phyloP scores from a whole-genome alignment of 495 filamentous ascomycete species.

The Cenococcum geophilum region DNA sequence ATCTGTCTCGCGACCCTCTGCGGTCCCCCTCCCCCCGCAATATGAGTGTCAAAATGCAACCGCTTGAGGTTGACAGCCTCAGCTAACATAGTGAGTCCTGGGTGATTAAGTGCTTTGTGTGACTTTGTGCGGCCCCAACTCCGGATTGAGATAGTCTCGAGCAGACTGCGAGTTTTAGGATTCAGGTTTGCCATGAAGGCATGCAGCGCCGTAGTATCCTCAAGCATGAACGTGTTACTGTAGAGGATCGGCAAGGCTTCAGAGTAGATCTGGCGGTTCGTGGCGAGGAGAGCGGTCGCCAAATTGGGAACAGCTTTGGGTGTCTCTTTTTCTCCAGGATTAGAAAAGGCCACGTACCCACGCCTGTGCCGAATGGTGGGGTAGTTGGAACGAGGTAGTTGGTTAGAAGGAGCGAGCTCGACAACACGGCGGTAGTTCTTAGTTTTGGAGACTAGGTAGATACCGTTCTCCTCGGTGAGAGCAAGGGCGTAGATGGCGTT shows the following conservation, averaged over 20 bases:
- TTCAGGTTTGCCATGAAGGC: conserved; percentile 31
- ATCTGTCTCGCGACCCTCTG: conserved; percentile 27
- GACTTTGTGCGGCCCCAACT: conserved; percentile 19
- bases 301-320: too few relatives aligned
- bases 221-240: conserved; percentile 27
- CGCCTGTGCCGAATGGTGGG: too few relatives aligned
- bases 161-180: conserved; percentile 15
- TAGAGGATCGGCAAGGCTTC: conserved; percentile 34
- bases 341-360: too few relatives aligned
- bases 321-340: too few relatives aligned
- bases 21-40: conserved; percentile 9
- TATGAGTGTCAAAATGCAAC: conserved; percentile 23
- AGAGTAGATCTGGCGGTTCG: conserved; percentile 31
- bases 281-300: conserved; percentile 21
- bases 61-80: conserved; percentile 28
- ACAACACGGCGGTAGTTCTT: conserved; percentile 30
- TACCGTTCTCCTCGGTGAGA: conserved; percentile 20
- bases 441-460: conserved; percentile 24
- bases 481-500: conserved; percentile 31
- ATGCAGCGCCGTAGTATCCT: conserved; percentile 32
- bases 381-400: neutral
- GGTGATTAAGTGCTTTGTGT: conserved; percentile 30
- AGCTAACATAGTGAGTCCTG: conserved; percentile 26
- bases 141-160: conserved; percentile 27
- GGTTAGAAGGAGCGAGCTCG: conserved; percentile 2